phyloP scores from a whole-genome alignment of 2,329 filamentous ascomycete genomes.

The Trichoderma simmonsii region DNA sequence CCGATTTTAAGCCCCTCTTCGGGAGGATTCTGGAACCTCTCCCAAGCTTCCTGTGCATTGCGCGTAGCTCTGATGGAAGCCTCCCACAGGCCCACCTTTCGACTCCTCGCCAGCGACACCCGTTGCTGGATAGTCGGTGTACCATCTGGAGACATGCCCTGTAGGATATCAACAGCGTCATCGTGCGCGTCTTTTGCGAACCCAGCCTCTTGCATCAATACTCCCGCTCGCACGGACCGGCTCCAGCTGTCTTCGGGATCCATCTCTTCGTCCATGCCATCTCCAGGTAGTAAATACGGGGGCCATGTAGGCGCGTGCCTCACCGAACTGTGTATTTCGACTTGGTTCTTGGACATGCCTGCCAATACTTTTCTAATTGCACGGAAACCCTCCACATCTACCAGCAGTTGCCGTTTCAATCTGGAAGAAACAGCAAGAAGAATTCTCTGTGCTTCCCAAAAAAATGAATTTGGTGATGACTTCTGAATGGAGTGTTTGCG shows the following conservation, averaged over 20 bases:
- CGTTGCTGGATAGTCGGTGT: constrained; percentile 56
- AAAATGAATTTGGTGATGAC: constrained; percentile 31
- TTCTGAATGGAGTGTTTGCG: constrained; percentile 26
- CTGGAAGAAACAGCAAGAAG: constrained; percentile 51
- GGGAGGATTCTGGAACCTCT: constrained; percentile 42
- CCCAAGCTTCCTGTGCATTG: constrained; percentile 61
- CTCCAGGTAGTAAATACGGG: constrained; percentile 54
- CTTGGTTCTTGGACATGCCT: constrained; percentile 50
- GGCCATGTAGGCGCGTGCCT: constrained; percentile 57
- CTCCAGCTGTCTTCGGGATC: constrained; percentile 52
- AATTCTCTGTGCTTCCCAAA: constrained; percentile 56
- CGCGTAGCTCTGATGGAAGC: constrained; percentile 56
- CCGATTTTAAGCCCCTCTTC: constrained; percentile 35
- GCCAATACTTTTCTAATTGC: constrained; percentile 54
- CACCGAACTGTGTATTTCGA: constrained; percentile 47
- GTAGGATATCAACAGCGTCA: constrained; percentile 48
- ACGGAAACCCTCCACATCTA: constrained; percentile 50
- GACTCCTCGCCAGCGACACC: constrained; percentile 21
- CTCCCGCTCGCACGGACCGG: constrained; percentile 50
- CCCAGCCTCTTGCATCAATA: constrained; percentile 55
- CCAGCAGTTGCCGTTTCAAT: constrained; percentile 47
- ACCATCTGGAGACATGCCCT: constrained; percentile 48
- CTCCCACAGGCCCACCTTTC: constrained; percentile 45
- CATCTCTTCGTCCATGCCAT: constrained; percentile 57
- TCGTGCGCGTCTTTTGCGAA: constrained; percentile 49